phyloP scores from a whole-genome alignment of 78 protist genomes.

The Emiliania huxleyi region DNA sequence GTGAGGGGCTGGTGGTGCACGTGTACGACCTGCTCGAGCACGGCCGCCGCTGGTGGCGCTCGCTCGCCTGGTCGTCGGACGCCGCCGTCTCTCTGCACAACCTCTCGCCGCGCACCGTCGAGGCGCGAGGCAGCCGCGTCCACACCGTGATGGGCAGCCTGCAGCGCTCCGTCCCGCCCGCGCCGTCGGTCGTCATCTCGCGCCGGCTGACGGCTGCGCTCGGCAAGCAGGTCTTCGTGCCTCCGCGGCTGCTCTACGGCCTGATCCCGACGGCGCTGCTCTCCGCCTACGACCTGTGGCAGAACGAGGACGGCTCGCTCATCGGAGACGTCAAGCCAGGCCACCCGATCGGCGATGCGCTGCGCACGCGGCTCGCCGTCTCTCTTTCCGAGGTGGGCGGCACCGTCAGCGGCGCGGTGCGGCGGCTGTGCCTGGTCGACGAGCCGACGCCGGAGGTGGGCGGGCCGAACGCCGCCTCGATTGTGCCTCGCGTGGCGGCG shows the following conservation, averaged over 20 bases:
- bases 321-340: background rate
- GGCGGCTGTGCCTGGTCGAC: background rate
- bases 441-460: background rate
- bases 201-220: background rate
- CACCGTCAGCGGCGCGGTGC: background rate
- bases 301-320: background rate
- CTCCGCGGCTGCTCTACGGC: conserved; percentile 50
- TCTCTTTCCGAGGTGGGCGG: background rate
- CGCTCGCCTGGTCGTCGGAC: background rate
- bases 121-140: background rate
- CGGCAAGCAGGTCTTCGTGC: background rate
- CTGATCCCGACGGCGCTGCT: conserved; percentile 45
- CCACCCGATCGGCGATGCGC: background rate
- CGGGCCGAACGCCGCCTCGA: background rate
- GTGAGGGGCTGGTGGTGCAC: conserved; percentile 6
- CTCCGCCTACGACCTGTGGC: conserved; percentile 6
- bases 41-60: background rate
- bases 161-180: background rate
- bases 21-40: conserved; percentile 14
- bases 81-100: background rate
- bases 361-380: background rate
- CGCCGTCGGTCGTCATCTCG: background rate
- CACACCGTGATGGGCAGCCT: background rate
- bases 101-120: background rate
- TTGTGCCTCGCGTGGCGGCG: background rate